A percentile compares a stretch with the other conserved stretches of the same genome.
These are phyloP conservation scores for Phytophthora sp. DNA, from an alignment of 352 stramenopile genomes.

Conservation along the genomic window DNA sequence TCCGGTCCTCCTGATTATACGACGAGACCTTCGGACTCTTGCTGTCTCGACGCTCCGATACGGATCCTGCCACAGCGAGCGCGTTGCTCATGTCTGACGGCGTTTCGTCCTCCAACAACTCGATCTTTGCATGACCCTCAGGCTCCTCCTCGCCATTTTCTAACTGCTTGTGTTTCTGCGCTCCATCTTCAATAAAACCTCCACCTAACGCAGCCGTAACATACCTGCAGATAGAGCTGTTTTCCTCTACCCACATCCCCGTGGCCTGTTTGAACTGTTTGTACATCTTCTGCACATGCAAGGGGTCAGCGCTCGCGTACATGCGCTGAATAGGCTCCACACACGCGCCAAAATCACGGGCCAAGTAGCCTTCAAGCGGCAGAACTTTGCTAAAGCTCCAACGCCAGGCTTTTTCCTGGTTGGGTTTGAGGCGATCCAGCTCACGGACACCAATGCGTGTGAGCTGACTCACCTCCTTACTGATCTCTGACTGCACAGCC, in stretches of 20 bases:
- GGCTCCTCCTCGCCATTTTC: constrained; percentile 40
- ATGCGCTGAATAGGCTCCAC: constrained; percentile 89
- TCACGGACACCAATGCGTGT: constrained; percentile 84
- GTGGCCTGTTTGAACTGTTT: constrained; percentile 87
- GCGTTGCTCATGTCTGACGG: constrained; percentile 38
- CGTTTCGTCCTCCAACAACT: constrained; percentile 45
- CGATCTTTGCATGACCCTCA: constrained; percentile 45
- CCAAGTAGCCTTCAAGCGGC: constrained; percentile 82
- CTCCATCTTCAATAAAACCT: constrained; percentile 63
- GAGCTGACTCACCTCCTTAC: constrained; percentile 76
- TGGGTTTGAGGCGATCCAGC: constrained; percentile 85
- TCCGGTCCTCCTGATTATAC: constrained; percentile 27
- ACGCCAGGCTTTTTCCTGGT: constrained; percentile 85
- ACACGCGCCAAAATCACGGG: constrained; percentile 84
- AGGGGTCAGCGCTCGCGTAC: constrained; percentile 80
- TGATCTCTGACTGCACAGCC: constrained; percentile 79
- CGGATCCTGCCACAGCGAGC: constrained; percentile 38
- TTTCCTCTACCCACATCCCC: constrained; percentile 86
- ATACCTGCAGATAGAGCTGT: constrained; percentile 82
- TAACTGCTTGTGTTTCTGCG: constrained; percentile 44
- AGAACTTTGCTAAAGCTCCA: constrained; percentile 88
- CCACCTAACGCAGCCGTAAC: constrained; percentile 71
- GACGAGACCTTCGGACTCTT: constrained; percentile 28
- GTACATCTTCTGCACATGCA: constrained; percentile 87
- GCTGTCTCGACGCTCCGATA: constrained; percentile 2